Evolutionary conservation across 1,139 yeast species (phyloP).

Genomic region (Saccharomycopsis hybrid): DNA sequence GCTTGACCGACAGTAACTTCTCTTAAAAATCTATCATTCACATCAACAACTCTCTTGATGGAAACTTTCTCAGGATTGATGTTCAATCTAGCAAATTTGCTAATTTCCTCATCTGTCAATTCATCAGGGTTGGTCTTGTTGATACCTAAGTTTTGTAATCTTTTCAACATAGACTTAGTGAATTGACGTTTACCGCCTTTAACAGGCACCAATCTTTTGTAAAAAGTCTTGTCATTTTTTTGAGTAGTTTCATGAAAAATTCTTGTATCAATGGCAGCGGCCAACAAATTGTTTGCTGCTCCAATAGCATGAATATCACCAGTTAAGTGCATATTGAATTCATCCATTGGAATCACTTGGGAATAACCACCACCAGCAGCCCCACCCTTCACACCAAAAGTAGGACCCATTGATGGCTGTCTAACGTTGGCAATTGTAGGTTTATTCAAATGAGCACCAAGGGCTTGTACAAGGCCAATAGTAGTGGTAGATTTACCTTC

Average conservation of each 20-base stretch:
- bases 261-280: constrained; percentile 81
- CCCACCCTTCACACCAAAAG: constrained; percentile 84
- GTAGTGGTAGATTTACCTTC: constrained; percentile 82
- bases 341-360: constrained; percentile 85
- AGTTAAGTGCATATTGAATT: constrained; percentile 76
- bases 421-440: constrained; percentile 75
- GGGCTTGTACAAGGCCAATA: constrained; percentile 72
- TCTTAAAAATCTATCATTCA: constrained; percentile 72
- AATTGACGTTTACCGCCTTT: constrained; percentile 48
- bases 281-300: constrained; percentile 70
- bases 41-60: constrained; percentile 74
- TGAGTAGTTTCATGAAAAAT: constrained; percentile 76
- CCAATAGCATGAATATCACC: constrained; percentile 84
- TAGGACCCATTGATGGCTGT: constrained; percentile 86
- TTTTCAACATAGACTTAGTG: constrained; percentile 59
- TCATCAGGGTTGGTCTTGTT: constrained; percentile 61
- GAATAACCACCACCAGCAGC: constrained; percentile 89
- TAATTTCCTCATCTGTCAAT: constrained; percentile 58
- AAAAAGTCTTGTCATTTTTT: constrained; percentile 56
- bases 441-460: constrained; percentile 65
- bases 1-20: constrained; percentile 73
- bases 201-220: constrained; percentile 66
- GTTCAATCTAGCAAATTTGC: constrained; percentile 56
- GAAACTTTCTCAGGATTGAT: constrained; percentile 70
- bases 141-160: constrained; percentile 60